These are phyloP conservation scores for Citropsis articulata DNA, from an alignment of 345 rosid genomes.

Conservation along the genomic window DNA sequence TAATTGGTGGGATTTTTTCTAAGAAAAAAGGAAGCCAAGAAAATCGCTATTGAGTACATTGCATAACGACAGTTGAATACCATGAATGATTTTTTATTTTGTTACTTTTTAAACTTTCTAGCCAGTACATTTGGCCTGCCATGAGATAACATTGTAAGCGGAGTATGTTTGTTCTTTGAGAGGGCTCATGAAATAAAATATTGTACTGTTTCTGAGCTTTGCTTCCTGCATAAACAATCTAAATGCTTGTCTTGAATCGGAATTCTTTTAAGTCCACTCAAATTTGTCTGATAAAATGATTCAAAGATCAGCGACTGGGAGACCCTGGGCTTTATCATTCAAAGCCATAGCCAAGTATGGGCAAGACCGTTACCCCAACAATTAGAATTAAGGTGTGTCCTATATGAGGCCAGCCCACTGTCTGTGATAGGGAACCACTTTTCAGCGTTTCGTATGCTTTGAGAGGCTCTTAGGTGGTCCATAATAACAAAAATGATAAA, in stretches of 20 bases:
- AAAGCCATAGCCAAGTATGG: neutral
- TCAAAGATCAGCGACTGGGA: no score
- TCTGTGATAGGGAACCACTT: neutral
- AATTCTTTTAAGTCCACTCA: neutral
- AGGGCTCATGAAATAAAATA: constrained; percentile 5
- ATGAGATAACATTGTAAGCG: neutral
- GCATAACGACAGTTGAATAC: neutral
- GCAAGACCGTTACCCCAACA: neutral
- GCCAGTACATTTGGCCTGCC: neutral
- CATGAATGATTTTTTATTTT: neutral
- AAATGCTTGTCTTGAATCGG: constrained; percentile 5
- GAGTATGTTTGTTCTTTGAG: neutral
- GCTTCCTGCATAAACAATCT: neutral
- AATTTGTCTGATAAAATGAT: no score
- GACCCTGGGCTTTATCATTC: neutral
- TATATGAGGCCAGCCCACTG: neutral
- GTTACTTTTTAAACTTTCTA: neutral
- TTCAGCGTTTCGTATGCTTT: neutral
- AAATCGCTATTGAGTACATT: constrained; percentile 5
- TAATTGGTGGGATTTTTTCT: constrained; percentile 64
- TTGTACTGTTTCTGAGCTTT: neutral
- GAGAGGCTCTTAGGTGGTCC: neutral
- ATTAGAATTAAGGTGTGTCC: neutral
- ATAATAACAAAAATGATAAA: neutral
- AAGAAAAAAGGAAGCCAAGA: constrained; percentile 47